Evolutionary conservation across 2,329 filamentous ascomycete genomes (phyloP), one percentile per base, ranked within the genome.

Genomic region (Phaeosphaeriaceae sp.): DNA sequence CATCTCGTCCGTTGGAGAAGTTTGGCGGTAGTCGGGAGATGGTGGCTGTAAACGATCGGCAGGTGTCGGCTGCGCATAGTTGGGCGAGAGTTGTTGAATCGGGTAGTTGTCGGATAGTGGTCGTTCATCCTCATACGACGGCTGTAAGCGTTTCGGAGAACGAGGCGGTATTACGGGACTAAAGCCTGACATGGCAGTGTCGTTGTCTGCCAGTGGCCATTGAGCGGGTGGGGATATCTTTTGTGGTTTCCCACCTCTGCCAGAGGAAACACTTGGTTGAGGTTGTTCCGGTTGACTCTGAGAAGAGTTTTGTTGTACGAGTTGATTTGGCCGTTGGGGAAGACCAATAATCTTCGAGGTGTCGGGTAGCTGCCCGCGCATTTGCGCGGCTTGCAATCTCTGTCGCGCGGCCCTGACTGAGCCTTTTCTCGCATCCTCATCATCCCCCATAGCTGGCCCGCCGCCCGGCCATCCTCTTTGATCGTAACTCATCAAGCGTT

Each of bases 141-240:
- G 76, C 60, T 77, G 79, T 32, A 78, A 73, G 55, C 72, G 74
- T 24, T 74, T 68, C 32, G 68, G 67, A 43, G 76, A 58, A 28
- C 63, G 65, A 40, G 64, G 62, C 26, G 68, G 66, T 32, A 64
- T 55, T 7, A 58, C 60, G 4, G 62, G 76, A 67, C 51, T 69
- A 54, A 70, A 64, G 8, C 69, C 72, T 24, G 67, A 55, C 24
- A 66, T 62, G 35, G 64, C 59, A n/a, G 68, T 61, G 32, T 70
- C 57, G 49, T 75, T 72, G 61, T 78, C 75, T n/a, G 78, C 72
- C 10, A 83, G 72, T 50, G 82, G 81, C 82, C 82, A 84, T 70
- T 81, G 79, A 40, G 78, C 77, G 59, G 75, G 73, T 52, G 78
- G 78, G 10, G 79, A 73, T 5, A 63, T 55, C 17, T 65, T 58